These are phyloP conservation scores for Fusarium cyanostomum DNA, from an alignment of 2,329 filamentous ascomycete species.

Conservation along the genomic window DNA sequence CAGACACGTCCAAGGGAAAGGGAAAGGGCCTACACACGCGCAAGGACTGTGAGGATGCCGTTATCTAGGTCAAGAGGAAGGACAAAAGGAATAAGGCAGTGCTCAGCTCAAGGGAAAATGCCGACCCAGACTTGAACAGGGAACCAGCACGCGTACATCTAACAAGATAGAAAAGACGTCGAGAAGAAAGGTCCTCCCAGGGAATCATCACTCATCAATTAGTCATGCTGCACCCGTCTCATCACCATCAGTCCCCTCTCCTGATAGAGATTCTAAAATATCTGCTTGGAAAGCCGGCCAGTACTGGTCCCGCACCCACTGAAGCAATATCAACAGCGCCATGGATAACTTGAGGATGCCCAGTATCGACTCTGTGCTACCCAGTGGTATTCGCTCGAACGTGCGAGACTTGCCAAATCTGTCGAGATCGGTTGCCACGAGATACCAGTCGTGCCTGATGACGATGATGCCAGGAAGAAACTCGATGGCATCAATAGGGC, in stretches of 20 bases:
- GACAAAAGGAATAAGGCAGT: no score
- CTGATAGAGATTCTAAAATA: neutral
- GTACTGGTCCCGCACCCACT: neutral
- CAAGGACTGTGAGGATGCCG: no score
- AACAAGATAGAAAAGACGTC: no score
- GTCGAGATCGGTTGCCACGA: neutral
- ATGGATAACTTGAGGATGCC: conserved; percentile 9
- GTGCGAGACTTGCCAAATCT: neutral
- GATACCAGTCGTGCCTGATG: conserved; percentile 6
- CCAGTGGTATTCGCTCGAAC: conserved; percentile 1
- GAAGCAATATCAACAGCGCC: neutral
- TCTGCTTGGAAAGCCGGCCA: conserved; percentile 6
- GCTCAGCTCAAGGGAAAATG: no score
- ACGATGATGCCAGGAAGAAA: conserved; percentile 7
- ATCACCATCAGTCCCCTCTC: neutral
- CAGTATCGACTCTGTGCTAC: conserved; percentile 6
- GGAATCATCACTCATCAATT: neutral
- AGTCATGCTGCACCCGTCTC: neutral
- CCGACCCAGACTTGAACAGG: no score
- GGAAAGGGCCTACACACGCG: no score
- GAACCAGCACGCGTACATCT: no score
- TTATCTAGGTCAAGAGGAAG: no score
- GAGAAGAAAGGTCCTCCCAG: no score
- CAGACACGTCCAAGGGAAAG: no score
- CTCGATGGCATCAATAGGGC: neutral